phyloP scores from a whole-genome alignment of 2,329 filamentous ascomycete species.

The Lachnellula subtilissima region DNA sequence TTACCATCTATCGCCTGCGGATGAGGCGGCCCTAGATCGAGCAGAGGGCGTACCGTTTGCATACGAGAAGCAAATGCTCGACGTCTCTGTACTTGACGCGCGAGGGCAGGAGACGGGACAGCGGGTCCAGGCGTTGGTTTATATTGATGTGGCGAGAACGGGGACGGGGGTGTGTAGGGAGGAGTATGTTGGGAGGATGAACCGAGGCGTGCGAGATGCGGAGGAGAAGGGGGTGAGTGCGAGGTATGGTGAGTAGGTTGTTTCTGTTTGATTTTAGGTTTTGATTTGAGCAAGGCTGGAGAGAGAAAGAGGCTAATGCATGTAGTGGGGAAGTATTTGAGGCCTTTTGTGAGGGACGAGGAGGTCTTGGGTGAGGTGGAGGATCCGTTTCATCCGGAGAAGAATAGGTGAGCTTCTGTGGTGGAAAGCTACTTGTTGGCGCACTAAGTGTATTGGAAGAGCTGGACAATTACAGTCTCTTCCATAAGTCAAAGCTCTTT shows the following conservation, averaged over 20 bases:
- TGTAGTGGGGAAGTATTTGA: background rate
- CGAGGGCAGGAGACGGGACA: slow-evolving; percentile 5
- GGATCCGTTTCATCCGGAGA: background rate
- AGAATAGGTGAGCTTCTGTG: background rate
- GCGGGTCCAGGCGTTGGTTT: slow-evolving; percentile 47
- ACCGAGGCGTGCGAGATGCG: slow-evolving; percentile 57
- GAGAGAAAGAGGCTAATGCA: background rate
- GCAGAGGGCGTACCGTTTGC: slow-evolving; percentile 59
- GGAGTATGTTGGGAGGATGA: slow-evolving; percentile 62
- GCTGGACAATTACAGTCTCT: background rate
- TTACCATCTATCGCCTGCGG: slow-evolving; percentile 45
- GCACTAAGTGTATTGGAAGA: background rate
- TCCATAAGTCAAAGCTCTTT: too few species aligned
- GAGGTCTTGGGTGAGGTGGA: background rate
- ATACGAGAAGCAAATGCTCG: slow-evolving; percentile 51
- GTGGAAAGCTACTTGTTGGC: background rate
- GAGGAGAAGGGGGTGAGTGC: background rate
- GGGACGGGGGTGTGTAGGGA: slow-evolving; percentile 39
- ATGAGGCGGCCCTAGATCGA: slow-evolving; percentile 48
- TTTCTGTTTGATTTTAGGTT: background rate
- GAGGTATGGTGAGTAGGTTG: background rate
- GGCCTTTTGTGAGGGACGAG: background rate
- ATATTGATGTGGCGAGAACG: slow-evolving; percentile 47
- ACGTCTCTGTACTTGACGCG: slow-evolving; percentile 33
- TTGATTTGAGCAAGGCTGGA: background rate